These are phyloP conservation scores for Cystofilobasidium bisporidii DNA, from an alignment of 768 basidiomycete species.

Conservation along the genomic window DNA sequence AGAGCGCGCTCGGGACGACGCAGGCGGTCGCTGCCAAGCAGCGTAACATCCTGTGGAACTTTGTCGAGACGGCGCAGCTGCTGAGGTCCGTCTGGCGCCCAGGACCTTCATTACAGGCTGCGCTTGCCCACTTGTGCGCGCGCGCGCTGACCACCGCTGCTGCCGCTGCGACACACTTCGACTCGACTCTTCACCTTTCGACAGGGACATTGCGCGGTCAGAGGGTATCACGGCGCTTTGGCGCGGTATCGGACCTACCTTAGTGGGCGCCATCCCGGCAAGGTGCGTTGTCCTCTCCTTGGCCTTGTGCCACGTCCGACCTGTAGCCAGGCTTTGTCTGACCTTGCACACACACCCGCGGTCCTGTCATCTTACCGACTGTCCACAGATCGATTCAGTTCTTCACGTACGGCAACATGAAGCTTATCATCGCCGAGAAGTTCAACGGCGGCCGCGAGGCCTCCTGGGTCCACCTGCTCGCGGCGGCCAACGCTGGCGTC, in stretches of 20 bases:
- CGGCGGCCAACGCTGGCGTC: slow-evolving; percentile 74
- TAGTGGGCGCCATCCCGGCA: slow-evolving; percentile 90
- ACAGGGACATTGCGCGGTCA: slow-evolving; percentile 60
- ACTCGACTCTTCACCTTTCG: neutral
- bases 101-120: neutral
- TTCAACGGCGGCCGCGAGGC: slow-evolving; percentile 77
- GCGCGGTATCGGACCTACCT: slow-evolving; percentile 85
- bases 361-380: too few species aligned
- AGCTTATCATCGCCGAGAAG: slow-evolving; percentile 70
- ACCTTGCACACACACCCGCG: too few species aligned
- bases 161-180: too few species aligned
- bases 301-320: too few species aligned
- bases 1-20: neutral
- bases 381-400: slow-evolving; percentile 74
- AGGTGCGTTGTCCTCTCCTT: slow-evolving; percentile 41
- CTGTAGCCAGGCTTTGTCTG: too few species aligned
- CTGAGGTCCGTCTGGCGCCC: slow-evolving; percentile 52
- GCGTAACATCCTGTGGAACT: slow-evolving; percentile 68
- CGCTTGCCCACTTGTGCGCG: neutral
- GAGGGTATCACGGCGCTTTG: slow-evolving; percentile 85
- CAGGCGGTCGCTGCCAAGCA: slow-evolving; percentile 29
- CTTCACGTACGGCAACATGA: slow-evolving; percentile 94
- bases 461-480: slow-evolving; percentile 68
- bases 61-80: slow-evolving; percentile 87
- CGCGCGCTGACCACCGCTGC: too few species aligned